Evolutionary conservation across 805 yeast species (phyloP).

Genomic region (Hanseniaspora pseudoguilliermondii): DNA sequence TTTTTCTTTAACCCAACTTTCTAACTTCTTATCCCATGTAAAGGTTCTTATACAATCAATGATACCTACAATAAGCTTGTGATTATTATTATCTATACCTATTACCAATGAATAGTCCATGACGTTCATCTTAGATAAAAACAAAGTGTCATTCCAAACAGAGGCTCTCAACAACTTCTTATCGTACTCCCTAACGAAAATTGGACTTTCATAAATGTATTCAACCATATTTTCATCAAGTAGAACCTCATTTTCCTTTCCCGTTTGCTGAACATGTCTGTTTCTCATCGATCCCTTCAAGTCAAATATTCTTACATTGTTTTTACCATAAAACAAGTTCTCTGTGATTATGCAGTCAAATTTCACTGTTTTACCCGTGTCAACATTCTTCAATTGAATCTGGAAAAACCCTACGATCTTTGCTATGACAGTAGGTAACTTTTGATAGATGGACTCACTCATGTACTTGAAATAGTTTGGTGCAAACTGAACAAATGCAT

Average conservation of each 20-base stretch:
- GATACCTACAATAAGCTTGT: constrained; percentile 78
- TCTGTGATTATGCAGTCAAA: constrained; percentile 94
- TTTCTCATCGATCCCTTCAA: constrained; percentile 96
- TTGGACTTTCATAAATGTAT: constrained; percentile 88
- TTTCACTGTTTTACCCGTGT: constrained; percentile 61
- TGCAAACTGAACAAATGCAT: constrained; percentile 87
- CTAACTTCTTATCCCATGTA: constrained; percentile 97
- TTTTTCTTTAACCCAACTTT: constrained; percentile 96
- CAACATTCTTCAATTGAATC: constrained; percentile 70
- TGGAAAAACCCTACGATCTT: constrained; percentile 94
- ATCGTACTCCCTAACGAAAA: constrained; percentile 84
- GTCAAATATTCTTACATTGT: constrained; percentile 79
- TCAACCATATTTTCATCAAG: constrained; percentile 97
- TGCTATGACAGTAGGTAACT: constrained; percentile 85
- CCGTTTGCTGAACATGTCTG: constrained; percentile 92
- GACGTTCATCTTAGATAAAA: constrained; percentile 90
- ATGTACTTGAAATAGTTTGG: constrained; percentile 93
- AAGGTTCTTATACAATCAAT: constrained; percentile 89
- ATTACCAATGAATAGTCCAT: constrained; percentile 96
- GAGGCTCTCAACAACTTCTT: constrained; percentile 78
- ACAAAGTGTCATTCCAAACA: constrained; percentile 87
- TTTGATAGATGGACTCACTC: constrained; percentile 90
- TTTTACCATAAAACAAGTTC: constrained; percentile 73
- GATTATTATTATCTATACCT: constrained; percentile 64
- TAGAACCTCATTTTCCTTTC: constrained; percentile 84